Evolutionary conservation across 306 rosid species (phyloP).

Genomic region (Astragalus membranaceus): DNA sequence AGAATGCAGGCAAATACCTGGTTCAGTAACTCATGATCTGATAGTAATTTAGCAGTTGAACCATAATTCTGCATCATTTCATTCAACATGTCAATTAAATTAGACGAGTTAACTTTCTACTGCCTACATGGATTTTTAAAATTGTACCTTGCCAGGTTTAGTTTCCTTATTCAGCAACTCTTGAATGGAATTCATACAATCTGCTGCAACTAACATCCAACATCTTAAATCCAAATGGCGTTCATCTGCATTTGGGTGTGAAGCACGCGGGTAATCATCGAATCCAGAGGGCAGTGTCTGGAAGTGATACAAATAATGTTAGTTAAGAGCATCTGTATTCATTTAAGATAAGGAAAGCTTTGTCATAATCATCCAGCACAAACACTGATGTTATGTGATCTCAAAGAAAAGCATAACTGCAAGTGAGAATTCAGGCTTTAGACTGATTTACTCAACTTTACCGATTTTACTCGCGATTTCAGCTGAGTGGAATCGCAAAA

Average conservation of each 20-base stretch:
- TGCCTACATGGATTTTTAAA: not conserved
- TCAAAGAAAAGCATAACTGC: slow-evolving; percentile 12
- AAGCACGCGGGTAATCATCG: slow-evolving; percentile 96
- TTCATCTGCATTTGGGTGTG: slow-evolving; percentile 86
- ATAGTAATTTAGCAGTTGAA: slow-evolving; percentile 50
- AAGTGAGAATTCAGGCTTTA: slow-evolving; percentile 4
- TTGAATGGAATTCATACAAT: slow-evolving; percentile 69
- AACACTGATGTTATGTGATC: slow-evolving; percentile 5
- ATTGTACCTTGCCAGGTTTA: slow-evolving; percentile 48
- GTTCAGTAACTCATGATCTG: slow-evolving; percentile 66
- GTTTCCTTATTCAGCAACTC: slow-evolving; percentile 44
- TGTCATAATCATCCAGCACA: slow-evolving; percentile 11
- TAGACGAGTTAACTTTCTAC: not conserved
- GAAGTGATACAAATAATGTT: slow-evolving; percentile 26
- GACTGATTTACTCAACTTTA: not conserved
- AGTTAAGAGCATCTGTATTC: slow-evolving; percentile 7
- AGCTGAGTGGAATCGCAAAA: too few relatives aligned
- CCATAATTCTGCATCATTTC: slow-evolving; percentile 60
- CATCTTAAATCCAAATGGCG: slow-evolving; percentile 89
- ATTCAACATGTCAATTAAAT: slow-evolving; percentile 17
- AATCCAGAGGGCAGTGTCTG: slow-evolving; percentile 87
- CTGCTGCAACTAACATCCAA: slow-evolving; percentile 94
- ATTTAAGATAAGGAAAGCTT: not conserved
- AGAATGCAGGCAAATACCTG: slow-evolving; percentile 39
- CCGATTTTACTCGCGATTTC: too few relatives aligned